Evolutionary conservation across 2,329 filamentous ascomycete species (phyloP).

Genomic region (Colletotrichum melonis): DNA sequence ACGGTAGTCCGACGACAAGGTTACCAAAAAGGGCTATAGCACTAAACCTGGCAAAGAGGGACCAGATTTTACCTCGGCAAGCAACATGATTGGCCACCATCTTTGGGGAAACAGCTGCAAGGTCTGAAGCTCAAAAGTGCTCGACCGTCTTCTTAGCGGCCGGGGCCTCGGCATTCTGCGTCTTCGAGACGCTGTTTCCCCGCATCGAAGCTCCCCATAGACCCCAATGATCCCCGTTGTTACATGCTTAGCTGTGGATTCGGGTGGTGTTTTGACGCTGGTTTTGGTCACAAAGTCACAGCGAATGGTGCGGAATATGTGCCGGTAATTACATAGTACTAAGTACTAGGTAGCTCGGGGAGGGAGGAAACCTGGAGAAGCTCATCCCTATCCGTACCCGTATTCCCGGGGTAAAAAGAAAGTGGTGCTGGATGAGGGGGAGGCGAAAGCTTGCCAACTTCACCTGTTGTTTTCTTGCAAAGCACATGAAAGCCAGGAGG

Average conservation of each 20-base stretch:
- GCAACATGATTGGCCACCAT: constrained; percentile 16
- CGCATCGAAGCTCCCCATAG: constrained; percentile 2
- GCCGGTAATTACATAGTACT: background rate
- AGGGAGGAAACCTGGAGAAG: constrained; percentile 33
- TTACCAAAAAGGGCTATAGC: constrained; percentile 18
- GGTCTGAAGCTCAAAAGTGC: background rate
- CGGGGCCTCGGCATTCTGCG: constrained; percentile 31
- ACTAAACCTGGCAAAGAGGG: background rate
- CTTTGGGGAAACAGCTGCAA: background rate
- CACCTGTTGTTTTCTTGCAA: background rate
- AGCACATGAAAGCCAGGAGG: constrained; percentile 5
- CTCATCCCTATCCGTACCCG: constrained; percentile 11
- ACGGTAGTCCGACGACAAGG: constrained; percentile 16
- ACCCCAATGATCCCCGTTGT: background rate
- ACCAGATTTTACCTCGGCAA: constrained; percentile 27
- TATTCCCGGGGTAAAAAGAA: background rate
- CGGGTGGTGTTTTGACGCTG: background rate
- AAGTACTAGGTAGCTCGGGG: background rate
- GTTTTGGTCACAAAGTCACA: background rate
- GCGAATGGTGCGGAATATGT: constrained; percentile 25
- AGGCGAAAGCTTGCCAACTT: constrained; percentile 25
- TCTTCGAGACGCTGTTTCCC: constrained; percentile 21
- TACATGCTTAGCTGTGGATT: background rate
- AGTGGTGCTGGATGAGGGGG: constrained; percentile 9
- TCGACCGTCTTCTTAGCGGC: background rate